Conservation (phyloP, 768 basidiomycete species). For the Sistotremastrum niveocremeum region DNA sequence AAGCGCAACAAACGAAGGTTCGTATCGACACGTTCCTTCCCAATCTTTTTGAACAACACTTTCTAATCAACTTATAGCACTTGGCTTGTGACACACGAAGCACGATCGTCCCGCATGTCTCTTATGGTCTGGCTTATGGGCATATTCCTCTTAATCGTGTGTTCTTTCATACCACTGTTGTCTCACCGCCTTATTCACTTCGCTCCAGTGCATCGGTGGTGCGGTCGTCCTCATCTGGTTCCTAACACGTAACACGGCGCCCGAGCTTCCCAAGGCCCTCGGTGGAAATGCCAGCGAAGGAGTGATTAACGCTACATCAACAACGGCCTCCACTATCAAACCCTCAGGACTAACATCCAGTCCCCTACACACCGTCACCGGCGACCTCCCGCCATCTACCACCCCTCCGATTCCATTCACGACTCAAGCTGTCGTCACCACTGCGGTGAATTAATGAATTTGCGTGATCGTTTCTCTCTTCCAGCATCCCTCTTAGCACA, state of each 20-base stretch:
- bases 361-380: background rate
- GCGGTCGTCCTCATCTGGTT: conserved; percentile 51
- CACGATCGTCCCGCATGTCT: conserved; percentile 35
- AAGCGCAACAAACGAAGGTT: conserved; percentile 35
- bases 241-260: conserved; percentile 34
- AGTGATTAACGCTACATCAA: conserved; percentile 10
- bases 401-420: conserved; percentile 45
- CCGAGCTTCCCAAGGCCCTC: conserved; percentile 43
- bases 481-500: too few species aligned
- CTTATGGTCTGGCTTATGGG: conserved; percentile 62
- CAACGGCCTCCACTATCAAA: conserved; percentile 7
- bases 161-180: conserved; percentile 11
- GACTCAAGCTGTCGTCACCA: background rate
- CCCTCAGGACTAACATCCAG: conserved; percentile 9
- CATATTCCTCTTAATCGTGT: conserved; percentile 40
- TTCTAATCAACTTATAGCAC: conserved; percentile 22
- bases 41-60: background rate
- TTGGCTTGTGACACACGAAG: conserved; percentile 57
- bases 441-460: too few species aligned
- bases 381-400: conserved; percentile 10
- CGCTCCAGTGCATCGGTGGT: conserved; percentile 31
- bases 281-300: conserved; percentile 48
- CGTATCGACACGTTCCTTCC: conserved; percentile 2
- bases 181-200: background rate
- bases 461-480: too few species aligned